Conservation (phyloP, 2,329 filamentous ascomycete species). For the Aspergillus sp. region DNA sequence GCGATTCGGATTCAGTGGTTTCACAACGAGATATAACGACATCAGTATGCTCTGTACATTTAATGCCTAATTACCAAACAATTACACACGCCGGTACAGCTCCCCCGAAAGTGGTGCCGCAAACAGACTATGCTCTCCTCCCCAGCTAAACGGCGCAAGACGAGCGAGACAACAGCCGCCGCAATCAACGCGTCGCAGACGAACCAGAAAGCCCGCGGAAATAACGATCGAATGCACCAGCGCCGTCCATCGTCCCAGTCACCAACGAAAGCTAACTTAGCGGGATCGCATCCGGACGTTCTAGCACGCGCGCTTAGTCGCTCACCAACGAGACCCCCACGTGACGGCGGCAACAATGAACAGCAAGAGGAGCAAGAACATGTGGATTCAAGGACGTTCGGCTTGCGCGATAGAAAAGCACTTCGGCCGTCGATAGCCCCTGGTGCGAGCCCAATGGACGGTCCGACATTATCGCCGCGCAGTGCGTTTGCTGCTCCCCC, state of each 20-base stretch:
- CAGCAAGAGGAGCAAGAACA: constrained; percentile 8
- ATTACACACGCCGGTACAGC: neutral
- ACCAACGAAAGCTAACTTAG: constrained; percentile 59
- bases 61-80: neutral
- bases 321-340: constrained; percentile 27
- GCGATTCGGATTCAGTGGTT: neutral
- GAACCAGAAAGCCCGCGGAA: constrained; percentile 16
- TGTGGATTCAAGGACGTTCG: constrained; percentile 17
- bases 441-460: constrained; percentile 20
- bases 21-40: neutral
- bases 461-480: constrained; percentile 17
- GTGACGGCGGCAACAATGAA: constrained; percentile 11
- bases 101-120: neutral
- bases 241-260: constrained; percentile 56
- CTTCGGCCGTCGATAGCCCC: constrained; percentile 28
- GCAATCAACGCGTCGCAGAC: constrained; percentile 37
- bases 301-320: constrained; percentile 42
- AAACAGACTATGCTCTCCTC: constrained; percentile 33
- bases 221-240: constrained; percentile 20
- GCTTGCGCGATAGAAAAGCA: constrained; percentile 32
- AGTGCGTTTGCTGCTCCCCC: constrained; percentile 31
- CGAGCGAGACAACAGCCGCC: constrained; percentile 48
- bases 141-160: constrained; percentile 59
- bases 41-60: neutral
- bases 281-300: constrained; percentile 55